A percentile compares a stretch with the other conserved stretches of the same genome.
Evolutionary conservation across 176 grass and related monocot species (phyloP).

Genomic region (Echinochloa phyllopogon): DNA sequence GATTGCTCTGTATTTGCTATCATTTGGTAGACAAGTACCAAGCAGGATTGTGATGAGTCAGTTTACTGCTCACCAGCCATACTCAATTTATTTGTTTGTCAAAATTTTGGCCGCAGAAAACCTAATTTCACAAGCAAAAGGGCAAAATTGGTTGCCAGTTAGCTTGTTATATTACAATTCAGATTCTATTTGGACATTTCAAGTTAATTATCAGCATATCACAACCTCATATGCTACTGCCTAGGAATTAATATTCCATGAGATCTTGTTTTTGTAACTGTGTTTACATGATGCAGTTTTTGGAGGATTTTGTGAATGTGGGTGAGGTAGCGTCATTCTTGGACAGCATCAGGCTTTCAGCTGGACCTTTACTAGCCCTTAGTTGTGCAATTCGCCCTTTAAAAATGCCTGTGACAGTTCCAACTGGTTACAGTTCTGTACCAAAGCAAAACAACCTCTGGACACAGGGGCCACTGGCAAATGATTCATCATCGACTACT

Average conservation of each 20-base stretch:
- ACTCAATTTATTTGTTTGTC: conserved; percentile 6
- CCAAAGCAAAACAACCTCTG: conserved; percentile 60
- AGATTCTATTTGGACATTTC: conserved; percentile 22
- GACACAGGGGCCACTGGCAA: conserved; percentile 46
- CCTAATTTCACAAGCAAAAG: conserved; percentile 1
- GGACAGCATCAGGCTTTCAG: conserved; percentile 87
- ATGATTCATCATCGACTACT: conserved; percentile 55
- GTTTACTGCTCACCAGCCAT: neutral
- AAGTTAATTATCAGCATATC: neutral
- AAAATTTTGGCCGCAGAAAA: neutral
- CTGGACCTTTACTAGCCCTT: conserved; percentile 87
- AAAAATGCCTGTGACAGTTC: conserved; percentile 71
- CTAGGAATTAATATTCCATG: conserved; percentile 4
- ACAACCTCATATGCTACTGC: conserved; percentile 2
- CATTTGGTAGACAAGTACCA: conserved; percentile 18
- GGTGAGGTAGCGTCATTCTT: conserved; percentile 88
- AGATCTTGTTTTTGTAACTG: conserved; percentile 36
- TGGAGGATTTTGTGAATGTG: conserved; percentile 93
- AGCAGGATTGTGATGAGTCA: conserved; percentile 17
- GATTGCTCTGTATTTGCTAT: conserved; percentile 3
- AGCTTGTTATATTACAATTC: neutral
- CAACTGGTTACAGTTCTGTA: conserved; percentile 49
- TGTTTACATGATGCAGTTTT: conserved; percentile 65
- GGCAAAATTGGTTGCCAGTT: conserved; percentile 9
- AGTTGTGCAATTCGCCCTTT: conserved; percentile 72